These are phyloP conservation scores for Penicillium cosmopolitanum DNA, from an alignment of 495 filamentous ascomycete genomes.

Conservation along the genomic window DNA sequence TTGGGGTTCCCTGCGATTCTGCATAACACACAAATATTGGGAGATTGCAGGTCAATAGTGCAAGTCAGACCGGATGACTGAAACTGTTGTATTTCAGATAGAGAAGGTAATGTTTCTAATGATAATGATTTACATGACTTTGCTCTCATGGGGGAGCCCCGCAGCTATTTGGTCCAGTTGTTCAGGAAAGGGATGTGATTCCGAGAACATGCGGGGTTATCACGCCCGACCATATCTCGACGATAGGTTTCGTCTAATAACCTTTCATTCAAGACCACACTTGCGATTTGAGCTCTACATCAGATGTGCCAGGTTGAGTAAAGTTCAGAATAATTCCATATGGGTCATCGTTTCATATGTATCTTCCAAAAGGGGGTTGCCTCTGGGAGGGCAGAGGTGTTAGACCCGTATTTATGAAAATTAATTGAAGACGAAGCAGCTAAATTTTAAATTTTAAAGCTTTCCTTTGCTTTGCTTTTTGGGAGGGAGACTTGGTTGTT, in stretches of 20 bases:
- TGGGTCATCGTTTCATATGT: no score
- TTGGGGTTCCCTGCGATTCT: background rate
- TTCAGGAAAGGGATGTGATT: conserved; percentile 8
- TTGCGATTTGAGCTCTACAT: no score
- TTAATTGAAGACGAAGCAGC: no score
- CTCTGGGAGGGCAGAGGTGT: no score
- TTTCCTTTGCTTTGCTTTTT: background rate
- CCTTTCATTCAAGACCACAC: no score
- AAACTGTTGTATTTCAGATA: background rate
- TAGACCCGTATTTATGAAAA: no score
- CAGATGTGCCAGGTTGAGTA: no score
- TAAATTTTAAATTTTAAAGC: no score
- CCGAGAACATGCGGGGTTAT: conserved; percentile 10
- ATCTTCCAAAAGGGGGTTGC: no score
- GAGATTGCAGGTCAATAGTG: background rate
- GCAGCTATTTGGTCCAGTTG: conserved; percentile 1
- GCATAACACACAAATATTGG: background rate
- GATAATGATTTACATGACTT: background rate
- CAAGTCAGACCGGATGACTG: background rate
- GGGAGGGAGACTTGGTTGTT: background rate
- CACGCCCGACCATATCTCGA: background rate
- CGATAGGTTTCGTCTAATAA: background rate
- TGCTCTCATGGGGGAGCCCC: background rate
- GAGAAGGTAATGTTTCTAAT: background rate
- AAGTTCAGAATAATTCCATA: no score